These are phyloP conservation scores for Cylindrotheca fusiformis DNA, from an alignment of 108 stramenopile species.

Conservation along the genomic window DNA sequence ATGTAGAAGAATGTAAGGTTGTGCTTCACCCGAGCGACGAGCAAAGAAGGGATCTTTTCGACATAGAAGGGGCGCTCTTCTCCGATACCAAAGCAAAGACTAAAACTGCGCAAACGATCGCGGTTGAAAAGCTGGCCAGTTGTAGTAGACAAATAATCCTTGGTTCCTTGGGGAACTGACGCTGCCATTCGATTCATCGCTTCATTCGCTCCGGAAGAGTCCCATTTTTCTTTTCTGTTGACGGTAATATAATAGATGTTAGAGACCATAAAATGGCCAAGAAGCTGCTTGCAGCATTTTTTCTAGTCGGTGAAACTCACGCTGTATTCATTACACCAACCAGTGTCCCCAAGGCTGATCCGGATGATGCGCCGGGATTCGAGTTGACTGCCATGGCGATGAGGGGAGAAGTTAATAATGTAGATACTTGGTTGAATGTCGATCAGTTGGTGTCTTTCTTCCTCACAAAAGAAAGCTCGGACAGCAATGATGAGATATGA, in stretches of 20 bases:
- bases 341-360: constrained; percentile 18
- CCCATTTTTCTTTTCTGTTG: constrained; percentile 80
- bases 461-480: too few species aligned
- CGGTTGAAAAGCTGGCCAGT: constrained; percentile 65
- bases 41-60: constrained; percentile 66
- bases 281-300: too few species aligned
- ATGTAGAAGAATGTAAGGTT: constrained; percentile 85
- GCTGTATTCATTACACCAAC: constrained; percentile 37
- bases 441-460: too few species aligned
- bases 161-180: constrained; percentile 74
- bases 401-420: too few species aligned
- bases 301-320: constrained; percentile 22
- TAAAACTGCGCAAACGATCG: constrained; percentile 60
- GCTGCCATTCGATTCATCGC: constrained; percentile 53
- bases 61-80: constrained; percentile 86
- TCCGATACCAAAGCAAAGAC: constrained; percentile 82
- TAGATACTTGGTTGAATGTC: too few species aligned
- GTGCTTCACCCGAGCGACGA: constrained; percentile 73
- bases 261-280: not conserved
- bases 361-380: constrained; percentile 9
- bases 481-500: too few species aligned
- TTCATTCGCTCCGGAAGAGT: constrained; percentile 66
- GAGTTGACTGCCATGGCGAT: not conserved
- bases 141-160: constrained; percentile 56
- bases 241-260: not conserved